These are phyloP conservation scores for Lasiodiplodia sp. DNA, from an alignment of 2,329 filamentous ascomycete genomes.

Conservation along the genomic window DNA sequence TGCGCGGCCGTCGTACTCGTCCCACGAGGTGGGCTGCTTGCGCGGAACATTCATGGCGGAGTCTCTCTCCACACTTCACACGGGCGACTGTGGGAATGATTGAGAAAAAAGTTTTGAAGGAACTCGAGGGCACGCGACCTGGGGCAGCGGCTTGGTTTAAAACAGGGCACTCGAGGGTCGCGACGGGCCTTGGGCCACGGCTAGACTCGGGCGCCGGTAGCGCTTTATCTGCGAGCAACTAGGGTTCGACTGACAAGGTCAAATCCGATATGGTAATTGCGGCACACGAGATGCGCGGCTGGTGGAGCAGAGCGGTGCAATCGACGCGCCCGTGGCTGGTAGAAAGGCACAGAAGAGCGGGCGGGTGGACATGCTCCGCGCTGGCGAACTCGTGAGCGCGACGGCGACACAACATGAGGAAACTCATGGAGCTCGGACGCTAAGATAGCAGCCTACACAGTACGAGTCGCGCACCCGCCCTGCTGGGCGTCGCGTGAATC, in stretches of 20 bases:
- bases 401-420: slow-evolving; percentile 10
- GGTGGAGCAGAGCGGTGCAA: slow-evolving; percentile 1
- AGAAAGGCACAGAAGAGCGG: slow-evolving; percentile 14
- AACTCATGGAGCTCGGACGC: not conserved
- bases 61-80: not conserved
- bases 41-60: slow-evolving; percentile 46
- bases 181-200: slow-evolving; percentile 23
- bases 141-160: slow-evolving; percentile 19
- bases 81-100: slow-evolving; percentile 1
- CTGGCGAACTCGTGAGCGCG: slow-evolving; percentile 9
- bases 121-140: slow-evolving; percentile 16
- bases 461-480: slow-evolving; percentile 8
- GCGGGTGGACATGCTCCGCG: not conserved
- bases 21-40: slow-evolving; percentile 55
- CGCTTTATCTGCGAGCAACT: slow-evolving; percentile 20
- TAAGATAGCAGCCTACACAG: not conserved
- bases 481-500: not conserved
- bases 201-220: slow-evolving; percentile 27
- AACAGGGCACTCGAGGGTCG: slow-evolving; percentile 9
- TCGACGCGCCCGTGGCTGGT: not conserved
- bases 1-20: slow-evolving; percentile 52
- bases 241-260: slow-evolving; percentile 2
- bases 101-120: not conserved
- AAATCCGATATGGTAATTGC: slow-evolving; percentile 24
- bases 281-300: slow-evolving; percentile 5